phyloP scores from a whole-genome alignment of 2,329 filamentous ascomycete species.

The Aspergillus unguis region DNA sequence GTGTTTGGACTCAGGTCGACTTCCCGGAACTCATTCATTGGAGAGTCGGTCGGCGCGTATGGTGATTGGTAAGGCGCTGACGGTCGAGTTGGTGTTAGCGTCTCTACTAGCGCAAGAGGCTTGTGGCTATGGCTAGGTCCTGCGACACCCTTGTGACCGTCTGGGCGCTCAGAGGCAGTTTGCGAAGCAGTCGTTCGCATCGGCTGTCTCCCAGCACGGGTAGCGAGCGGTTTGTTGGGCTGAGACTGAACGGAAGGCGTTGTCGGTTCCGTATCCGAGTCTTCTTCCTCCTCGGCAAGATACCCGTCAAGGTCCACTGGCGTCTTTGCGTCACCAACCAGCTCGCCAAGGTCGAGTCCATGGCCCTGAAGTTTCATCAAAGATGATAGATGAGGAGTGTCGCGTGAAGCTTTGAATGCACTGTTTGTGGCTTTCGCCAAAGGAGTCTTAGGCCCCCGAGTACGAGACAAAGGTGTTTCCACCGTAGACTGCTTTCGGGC shows the following conservation, averaged over 20 bases:
- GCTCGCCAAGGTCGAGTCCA: constrained; percentile 56
- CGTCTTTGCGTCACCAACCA: constrained; percentile 55
- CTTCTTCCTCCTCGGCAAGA: constrained; percentile 40
- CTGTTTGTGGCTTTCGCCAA: constrained; percentile 21
- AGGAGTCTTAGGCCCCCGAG: constrained; percentile 17
- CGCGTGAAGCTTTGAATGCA: constrained; percentile 54
- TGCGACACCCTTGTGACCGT: constrained; percentile 58
- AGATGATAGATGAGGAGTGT: constrained; percentile 65
- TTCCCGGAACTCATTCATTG: constrained; percentile 33
- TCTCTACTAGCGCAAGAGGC: constrained; percentile 40
- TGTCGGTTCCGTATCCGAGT: constrained; percentile 37
- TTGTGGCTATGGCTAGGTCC: constrained; percentile 33
- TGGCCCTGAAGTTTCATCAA: constrained; percentile 62
- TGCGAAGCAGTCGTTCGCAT: constrained; percentile 57
- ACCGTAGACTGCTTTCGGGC: constrained; percentile 22
- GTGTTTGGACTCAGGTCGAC: constrained; percentile 64
- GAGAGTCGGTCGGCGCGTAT: constrained; percentile 23
- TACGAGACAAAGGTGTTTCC: constrained; percentile 22
- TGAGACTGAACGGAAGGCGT: constrained; percentile 22
- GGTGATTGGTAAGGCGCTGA: constrained; percentile 26
- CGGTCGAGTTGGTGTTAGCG: constrained; percentile 34
- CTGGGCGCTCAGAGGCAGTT: constrained; percentile 47
- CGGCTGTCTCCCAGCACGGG: constrained; percentile 47
- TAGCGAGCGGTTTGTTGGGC: constrained; percentile 20
- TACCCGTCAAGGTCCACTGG: constrained; percentile 39